A percentile compares a stretch with the other conserved stretches of the same genome.
phyloP scores from a whole-genome alignment of 208 protist genomes.

The Leishmania tarentolae region DNA sequence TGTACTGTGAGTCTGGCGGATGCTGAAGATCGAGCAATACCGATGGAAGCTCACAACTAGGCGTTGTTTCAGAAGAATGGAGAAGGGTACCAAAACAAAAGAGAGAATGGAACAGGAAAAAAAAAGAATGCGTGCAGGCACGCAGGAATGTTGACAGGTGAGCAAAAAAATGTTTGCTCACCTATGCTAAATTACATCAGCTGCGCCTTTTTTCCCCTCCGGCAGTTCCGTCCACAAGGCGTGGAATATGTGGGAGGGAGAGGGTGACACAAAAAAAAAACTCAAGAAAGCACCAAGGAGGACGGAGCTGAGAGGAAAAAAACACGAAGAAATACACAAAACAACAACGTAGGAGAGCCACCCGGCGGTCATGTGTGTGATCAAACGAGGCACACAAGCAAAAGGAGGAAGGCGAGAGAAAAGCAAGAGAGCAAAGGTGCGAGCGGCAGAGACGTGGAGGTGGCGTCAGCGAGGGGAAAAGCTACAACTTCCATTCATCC shows the following conservation, averaged over 20 bases:
- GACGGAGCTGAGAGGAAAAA: background rate
- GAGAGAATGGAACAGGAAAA: background rate
- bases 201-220: background rate
- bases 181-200: constrained; percentile 11
- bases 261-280: background rate
- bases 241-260: background rate
- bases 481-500: constrained; percentile 82
- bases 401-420: background rate
- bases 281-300: background rate
- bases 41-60: background rate
- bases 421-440: background rate
- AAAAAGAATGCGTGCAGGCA: background rate
- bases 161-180: background rate
- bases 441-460: background rate
- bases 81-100: constrained; percentile 13
- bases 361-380: background rate
- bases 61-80: background rate
- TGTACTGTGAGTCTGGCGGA: background rate
- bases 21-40: background rate
- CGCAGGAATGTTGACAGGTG: background rate
- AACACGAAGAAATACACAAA: background rate
- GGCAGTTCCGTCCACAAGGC: background rate
- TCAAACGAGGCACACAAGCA: background rate
- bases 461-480: background rate
- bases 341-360: background rate